phyloP scores from a whole-genome alignment of 2,329 filamentous ascomycete species.

The Polychaeton citri region DNA sequence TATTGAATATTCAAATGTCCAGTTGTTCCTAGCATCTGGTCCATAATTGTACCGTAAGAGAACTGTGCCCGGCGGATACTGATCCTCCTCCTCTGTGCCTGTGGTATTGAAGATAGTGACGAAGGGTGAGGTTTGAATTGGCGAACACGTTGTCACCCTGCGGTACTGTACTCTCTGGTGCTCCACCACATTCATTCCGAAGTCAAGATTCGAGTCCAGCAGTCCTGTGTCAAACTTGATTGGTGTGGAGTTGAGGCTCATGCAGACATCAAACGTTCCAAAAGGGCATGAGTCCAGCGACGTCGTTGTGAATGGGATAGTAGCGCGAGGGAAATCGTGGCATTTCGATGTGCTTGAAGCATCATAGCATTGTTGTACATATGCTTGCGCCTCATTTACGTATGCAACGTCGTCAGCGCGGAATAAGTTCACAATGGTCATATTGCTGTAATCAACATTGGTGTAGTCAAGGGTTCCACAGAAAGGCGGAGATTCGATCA shows the following conservation, averaged over 20 bases:
- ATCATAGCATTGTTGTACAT: neutral
- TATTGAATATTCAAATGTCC: neutral
- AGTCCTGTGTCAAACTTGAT: neutral
- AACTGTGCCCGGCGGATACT: neutral
- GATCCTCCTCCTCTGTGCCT: neutral
- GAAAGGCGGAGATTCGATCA: neutral
- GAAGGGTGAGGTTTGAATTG: neutral
- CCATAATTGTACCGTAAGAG: neutral
- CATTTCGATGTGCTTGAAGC: neutral
- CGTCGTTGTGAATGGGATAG: neutral
- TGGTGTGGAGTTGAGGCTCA: neutral
- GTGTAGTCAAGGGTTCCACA: neutral
- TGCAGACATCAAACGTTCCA: neutral
- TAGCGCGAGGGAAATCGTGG: neutral
- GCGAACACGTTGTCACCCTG: neutral
- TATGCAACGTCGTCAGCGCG: neutral
- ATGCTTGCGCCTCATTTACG: neutral
- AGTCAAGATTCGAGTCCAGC: neutral
- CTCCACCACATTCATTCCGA: neutral
- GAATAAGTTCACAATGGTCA: neutral
- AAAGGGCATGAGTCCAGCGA: neutral
- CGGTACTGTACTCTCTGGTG: neutral
- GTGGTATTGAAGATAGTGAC: neutral
- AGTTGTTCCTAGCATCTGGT: neutral
- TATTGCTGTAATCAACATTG: neutral